These are phyloP conservation scores for Porpolomopsis calyptriformis DNA, from an alignment of 768 basidiomycete genomes.

Conservation along the genomic window DNA sequence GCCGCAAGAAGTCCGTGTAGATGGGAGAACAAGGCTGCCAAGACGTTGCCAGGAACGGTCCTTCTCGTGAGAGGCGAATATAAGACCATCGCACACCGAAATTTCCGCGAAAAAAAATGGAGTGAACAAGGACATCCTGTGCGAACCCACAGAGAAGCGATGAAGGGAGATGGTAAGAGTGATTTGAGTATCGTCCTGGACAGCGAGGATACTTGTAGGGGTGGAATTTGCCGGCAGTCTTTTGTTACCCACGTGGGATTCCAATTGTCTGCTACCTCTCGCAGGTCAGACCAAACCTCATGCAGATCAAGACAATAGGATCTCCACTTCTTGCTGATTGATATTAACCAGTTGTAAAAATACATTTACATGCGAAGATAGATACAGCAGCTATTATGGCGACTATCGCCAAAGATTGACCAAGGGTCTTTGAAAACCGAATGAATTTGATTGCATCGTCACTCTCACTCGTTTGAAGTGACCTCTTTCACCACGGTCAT, in stretches of 20 bases:
- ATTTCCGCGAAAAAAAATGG: neutral
- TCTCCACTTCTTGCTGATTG: too few relatives aligned
- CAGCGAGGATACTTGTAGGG: neutral
- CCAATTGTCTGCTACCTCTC: neutral
- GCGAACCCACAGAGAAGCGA: neutral
- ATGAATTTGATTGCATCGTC: too few relatives aligned
- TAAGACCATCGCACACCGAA: neutral
- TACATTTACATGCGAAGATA: too few relatives aligned
- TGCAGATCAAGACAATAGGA: too few relatives aligned
- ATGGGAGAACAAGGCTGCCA: too few relatives aligned
- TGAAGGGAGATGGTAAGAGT: neutral
- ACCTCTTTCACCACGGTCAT: slow-evolving; percentile 35
- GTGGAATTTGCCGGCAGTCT: neutral
- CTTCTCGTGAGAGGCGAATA: too few relatives aligned
- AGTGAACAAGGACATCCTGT: neutral
- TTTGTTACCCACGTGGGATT: neutral
- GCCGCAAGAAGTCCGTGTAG: too few relatives aligned
- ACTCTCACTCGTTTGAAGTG: neutral
- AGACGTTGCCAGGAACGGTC: too few relatives aligned
- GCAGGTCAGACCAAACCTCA: too few relatives aligned
- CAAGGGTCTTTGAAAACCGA: too few relatives aligned
- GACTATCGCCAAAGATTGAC: neutral
- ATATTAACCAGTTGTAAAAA: too few relatives aligned
- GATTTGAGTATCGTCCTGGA: neutral
- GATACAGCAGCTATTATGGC: neutral